Evolutionary conservation across 352 stramenopile genomes (phyloP).

Genomic region (Phytophthora pinifolia): DNA sequence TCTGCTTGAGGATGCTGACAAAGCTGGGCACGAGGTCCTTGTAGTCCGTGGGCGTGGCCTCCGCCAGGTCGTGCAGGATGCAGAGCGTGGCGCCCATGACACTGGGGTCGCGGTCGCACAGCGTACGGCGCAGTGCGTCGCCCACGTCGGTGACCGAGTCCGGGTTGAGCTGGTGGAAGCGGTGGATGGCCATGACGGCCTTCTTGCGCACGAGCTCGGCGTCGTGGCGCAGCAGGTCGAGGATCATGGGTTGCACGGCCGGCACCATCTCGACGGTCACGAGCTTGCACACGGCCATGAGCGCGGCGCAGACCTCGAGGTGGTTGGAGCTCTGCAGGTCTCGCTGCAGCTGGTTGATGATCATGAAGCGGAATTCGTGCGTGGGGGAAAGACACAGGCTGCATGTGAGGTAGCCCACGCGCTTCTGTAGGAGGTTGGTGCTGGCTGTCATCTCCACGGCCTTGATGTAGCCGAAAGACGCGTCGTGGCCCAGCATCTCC

Average conservation of each 20-base stretch:
- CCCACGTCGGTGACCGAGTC: slow-evolving; percentile 88
- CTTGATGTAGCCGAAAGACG: slow-evolving; percentile 99
- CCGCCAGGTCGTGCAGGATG: slow-evolving; percentile 92
- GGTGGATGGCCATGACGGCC: slow-evolving; percentile 97
- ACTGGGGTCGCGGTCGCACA: slow-evolving; percentile 98
- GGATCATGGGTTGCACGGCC: slow-evolving; percentile 94
- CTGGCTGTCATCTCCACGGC: slow-evolving; percentile 97
- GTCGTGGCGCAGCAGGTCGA: slow-evolving; percentile 95
- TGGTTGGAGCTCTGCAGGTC: slow-evolving; percentile 91
- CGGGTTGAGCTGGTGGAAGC: slow-evolving; percentile 98
- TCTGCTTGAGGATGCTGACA: slow-evolving; percentile 99
- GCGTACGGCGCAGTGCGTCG: slow-evolving; percentile 93
- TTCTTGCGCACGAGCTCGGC: slow-evolving; percentile 99
- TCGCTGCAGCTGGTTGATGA: slow-evolving; percentile 99
- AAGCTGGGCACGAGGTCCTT: slow-evolving; percentile 99
- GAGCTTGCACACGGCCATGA: slow-evolving; percentile 95
- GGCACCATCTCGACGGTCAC: slow-evolving; percentile 99
- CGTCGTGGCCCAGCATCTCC: slow-evolving; percentile 99
- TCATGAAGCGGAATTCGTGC: slow-evolving; percentile 99
- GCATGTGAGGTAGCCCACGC: slow-evolving; percentile 96
- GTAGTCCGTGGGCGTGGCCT: slow-evolving; percentile 91
- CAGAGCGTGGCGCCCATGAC: slow-evolving; percentile 98
- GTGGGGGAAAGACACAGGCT: slow-evolving; percentile 95
- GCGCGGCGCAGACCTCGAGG: slow-evolving; percentile 94
- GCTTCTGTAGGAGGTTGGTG: slow-evolving; percentile 98